Evolutionary conservation across 805 yeast species (phyloP), one percentile per base, ranked within the genome.

Genomic region (Metschnikowia noctiluminum): DNA sequence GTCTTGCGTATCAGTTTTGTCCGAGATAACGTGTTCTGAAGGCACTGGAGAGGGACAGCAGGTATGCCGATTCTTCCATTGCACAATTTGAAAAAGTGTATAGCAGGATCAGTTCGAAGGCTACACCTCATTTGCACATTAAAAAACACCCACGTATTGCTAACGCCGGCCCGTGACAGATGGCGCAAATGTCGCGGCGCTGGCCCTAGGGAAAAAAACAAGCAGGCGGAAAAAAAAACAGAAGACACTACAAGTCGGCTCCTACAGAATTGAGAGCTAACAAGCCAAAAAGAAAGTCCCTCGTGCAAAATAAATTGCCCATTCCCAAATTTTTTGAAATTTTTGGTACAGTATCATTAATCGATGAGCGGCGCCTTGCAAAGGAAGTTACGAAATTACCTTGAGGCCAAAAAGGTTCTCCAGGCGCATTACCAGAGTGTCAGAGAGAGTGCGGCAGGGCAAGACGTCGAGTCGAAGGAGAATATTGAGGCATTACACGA

Each of bases 401-500:
- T 56, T 15, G 32, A 40, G 14, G 44, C 38, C 21, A 45, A 45
- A 21, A 21, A 21, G 13, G 50, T 44, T 14, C 51, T 56, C 14
- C 46, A 49, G 28, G 35, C 38, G 32, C 45, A 47, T 44, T 56
- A 56, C 46, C 31, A 9, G 35, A 9, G 28, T 31, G 31, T 46
- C 12, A 28, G 27, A 31, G 42, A 28, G 14, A 26, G 35, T 15
- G 45, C 45, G 42, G 37, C 11, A 27, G 45, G 37, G 38, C 46
- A 35, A 31, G 48, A 38, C 28, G 55, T 59, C 37, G 57, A 55
- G 16, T 35, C 49, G 16, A 40, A 38, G 34, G 48, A 43, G 28
- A 42, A 38, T 31, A 54, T 59, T 40, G 57, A 55, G 16, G 45
- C 58, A 27, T 50, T 68, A 28, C 44, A 54, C n/a, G 57, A 60